phyloP scores from a whole-genome alignment of 495 filamentous ascomycete genomes.

The Pyrenopolyporus hunteri region DNA sequence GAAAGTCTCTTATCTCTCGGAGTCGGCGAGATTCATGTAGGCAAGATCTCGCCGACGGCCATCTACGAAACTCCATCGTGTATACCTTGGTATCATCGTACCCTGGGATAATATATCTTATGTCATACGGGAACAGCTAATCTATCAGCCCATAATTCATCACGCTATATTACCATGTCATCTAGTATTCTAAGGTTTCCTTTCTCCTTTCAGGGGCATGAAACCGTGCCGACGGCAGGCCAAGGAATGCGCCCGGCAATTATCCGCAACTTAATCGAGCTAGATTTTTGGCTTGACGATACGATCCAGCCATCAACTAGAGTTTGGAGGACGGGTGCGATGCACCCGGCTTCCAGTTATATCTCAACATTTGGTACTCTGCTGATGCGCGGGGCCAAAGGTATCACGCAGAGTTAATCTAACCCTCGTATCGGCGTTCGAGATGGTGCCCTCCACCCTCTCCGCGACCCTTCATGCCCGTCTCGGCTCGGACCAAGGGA shows the following conservation, averaged over 20 bases:
- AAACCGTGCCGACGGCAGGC: background rate
- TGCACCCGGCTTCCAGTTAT: background rate
- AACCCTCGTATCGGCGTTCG: slow-evolving; percentile 16
- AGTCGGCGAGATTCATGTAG: background rate
- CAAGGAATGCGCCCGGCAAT: slow-evolving; percentile 4
- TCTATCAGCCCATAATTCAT: background rate
- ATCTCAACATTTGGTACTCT: background rate
- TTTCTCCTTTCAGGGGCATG: background rate
- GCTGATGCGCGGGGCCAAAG: background rate
- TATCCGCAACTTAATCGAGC: slow-evolving; percentile 29
- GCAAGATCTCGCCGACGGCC: background rate
- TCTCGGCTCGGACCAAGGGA: slow-evolving; percentile 37
- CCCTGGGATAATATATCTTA: slow-evolving; percentile 6
- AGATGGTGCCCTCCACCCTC: slow-evolving; percentile 15
- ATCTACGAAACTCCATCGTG: background rate
- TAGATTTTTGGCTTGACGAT: slow-evolving; percentile 6
- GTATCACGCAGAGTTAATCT: slow-evolving; percentile 11
- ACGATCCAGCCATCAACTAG: slow-evolving; percentile 11
- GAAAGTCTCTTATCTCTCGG: background rate
- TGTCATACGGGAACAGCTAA: slow-evolving; percentile 7
- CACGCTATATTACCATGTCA: background rate
- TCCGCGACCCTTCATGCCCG: slow-evolving; percentile 30
- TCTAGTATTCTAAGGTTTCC: background rate
- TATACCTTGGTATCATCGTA: background rate
- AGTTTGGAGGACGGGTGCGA: background rate